Conservation (phyloP, 305 asterid genomes). For the Fraxinus latifolia region DNA sequence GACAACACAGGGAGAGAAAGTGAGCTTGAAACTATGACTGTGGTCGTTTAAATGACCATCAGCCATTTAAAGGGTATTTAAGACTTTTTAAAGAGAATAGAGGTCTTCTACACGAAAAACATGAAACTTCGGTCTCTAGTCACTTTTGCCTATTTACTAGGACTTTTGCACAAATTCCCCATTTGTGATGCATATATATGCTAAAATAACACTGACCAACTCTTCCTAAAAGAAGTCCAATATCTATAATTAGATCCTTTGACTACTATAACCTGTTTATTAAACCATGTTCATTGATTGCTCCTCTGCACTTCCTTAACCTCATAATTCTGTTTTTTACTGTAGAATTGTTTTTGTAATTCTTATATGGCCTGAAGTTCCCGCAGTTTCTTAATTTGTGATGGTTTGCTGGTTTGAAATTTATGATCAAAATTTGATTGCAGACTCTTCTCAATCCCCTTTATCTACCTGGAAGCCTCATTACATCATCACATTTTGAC, state of each 20-base stretch:
- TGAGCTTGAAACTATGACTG: background rate
- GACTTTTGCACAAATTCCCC: background rate
- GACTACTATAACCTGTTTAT: background rate
- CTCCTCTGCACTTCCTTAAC: background rate
- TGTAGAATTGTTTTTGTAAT: background rate
- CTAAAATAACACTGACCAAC: background rate
- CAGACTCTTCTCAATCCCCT: constrained; percentile 95
- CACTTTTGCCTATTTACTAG: background rate
- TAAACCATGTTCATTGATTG: background rate
- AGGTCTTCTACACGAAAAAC: background rate
- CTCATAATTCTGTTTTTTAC: background rate
- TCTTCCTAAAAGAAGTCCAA: background rate
- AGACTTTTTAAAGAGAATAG: background rate
- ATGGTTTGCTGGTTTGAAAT: background rate
- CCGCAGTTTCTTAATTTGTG: background rate
- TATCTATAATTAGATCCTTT: background rate
- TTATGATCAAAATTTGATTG: constrained; percentile 10
- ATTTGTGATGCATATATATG: background rate
- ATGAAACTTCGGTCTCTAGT: background rate
- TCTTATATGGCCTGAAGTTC: background rate
- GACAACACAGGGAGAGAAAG: background rate
- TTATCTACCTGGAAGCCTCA: constrained; percentile 82
- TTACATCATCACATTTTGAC: constrained; percentile 85
- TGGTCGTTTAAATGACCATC: background rate
- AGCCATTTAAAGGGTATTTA: background rate